Percentiles rank a stretch among this genome's conserved stretches.
Conservation (phyloP, 2,329 filamentous ascomycete genomes). For the Eutypa lata region DNA sequence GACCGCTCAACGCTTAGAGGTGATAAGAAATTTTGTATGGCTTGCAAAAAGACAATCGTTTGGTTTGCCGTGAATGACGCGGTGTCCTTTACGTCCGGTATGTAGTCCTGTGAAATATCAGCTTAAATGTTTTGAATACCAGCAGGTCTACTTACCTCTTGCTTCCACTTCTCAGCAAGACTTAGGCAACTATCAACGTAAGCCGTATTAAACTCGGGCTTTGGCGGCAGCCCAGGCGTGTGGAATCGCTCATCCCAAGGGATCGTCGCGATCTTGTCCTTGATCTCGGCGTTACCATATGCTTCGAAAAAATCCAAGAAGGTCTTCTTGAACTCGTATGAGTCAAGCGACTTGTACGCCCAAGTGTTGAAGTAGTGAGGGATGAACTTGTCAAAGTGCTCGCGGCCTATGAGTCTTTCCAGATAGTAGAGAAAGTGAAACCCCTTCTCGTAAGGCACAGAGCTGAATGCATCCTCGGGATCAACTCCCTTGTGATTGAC, state of each 20-base stretch:
- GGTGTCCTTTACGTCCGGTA: conserved; percentile 67
- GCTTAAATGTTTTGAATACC: conserved; percentile 16
- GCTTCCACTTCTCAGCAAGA: conserved; percentile 78
- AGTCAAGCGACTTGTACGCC: conserved; percentile 83
- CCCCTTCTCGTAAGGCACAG: conserved; percentile 92
- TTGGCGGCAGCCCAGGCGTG: conserved; percentile 81
- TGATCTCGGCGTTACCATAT: conserved; percentile 59
- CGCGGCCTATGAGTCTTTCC: conserved; percentile 77
- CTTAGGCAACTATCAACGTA: conserved; percentile 83
- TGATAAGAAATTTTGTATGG: conserved; percentile 64
- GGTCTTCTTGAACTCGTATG: conserved; percentile 88
- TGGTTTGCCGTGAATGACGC: conserved; percentile 79
- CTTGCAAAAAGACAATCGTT: conserved; percentile 85
- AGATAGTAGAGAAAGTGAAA: conserved; percentile 92
- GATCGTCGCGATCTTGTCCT: conserved; percentile 65
- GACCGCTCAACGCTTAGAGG: conserved; percentile 64
- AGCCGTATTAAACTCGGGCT: conserved; percentile 86
- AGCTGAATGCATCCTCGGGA: conserved; percentile 93
- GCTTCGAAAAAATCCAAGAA: conserved; percentile 79
- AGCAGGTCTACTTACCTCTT: conserved; percentile 38
- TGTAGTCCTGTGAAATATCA: conserved; percentile 47
- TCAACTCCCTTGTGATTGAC: conserved; percentile 85
- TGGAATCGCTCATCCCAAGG: conserved; percentile 93
- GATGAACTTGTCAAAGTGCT: conserved; percentile 94
- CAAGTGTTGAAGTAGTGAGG: conserved; percentile 89